A percentile compares a stretch with the other conserved stretches of the same genome.
These are phyloP conservation scores for Talaromyces albobiverticillius DNA, from an alignment of 2,329 filamentous ascomycete genomes.

Conservation along the genomic window DNA sequence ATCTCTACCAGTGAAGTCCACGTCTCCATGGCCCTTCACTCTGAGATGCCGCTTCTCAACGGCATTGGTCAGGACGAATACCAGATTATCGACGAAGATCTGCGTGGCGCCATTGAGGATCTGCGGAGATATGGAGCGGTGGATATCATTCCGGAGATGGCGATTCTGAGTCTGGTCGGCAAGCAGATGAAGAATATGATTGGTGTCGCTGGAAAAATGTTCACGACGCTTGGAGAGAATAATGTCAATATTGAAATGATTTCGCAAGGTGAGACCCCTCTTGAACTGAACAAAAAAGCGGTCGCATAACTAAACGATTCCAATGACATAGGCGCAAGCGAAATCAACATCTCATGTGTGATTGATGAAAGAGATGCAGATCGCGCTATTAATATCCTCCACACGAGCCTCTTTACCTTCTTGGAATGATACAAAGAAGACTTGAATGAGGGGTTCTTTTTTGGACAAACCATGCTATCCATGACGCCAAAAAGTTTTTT, in stretches of 20 bases:
- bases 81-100: slow-evolving; percentile 60
- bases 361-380: slow-evolving; percentile 89
- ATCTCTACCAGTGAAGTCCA: slow-evolving; percentile 97
- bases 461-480: not conserved
- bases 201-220: slow-evolving; percentile 91
- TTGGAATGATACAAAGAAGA: slow-evolving; percentile 58
- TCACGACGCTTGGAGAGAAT: slow-evolving; percentile 87
- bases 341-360: slow-evolving; percentile 99
- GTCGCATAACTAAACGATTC: slow-evolving; percentile 16
- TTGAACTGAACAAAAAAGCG: not conserved
- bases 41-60: slow-evolving; percentile 59
- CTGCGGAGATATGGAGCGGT: slow-evolving; percentile 82
- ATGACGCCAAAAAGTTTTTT: not conserved
- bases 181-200: slow-evolving; percentile 98
- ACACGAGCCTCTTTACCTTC: slow-evolving; percentile 96
- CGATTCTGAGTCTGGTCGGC: slow-evolving; percentile 90
- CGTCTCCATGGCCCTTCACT: slow-evolving; percentile 94
- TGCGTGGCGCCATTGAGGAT: slow-evolving; percentile 65
- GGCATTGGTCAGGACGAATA: slow-evolving; percentile 47
- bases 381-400: slow-evolving; percentile 90
- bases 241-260: slow-evolving; percentile 99
- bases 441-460: not conserved
- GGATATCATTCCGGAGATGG: slow-evolving; percentile 87
- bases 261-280: slow-evolving; percentile 70
- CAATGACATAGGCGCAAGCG: slow-evolving; percentile 70